Percentiles rank a stretch among this genome's conserved stretches.
phyloP scores from a whole-genome alignment of 1,284 basidiomycete genomes.

The Puccinia hordei region DNA sequence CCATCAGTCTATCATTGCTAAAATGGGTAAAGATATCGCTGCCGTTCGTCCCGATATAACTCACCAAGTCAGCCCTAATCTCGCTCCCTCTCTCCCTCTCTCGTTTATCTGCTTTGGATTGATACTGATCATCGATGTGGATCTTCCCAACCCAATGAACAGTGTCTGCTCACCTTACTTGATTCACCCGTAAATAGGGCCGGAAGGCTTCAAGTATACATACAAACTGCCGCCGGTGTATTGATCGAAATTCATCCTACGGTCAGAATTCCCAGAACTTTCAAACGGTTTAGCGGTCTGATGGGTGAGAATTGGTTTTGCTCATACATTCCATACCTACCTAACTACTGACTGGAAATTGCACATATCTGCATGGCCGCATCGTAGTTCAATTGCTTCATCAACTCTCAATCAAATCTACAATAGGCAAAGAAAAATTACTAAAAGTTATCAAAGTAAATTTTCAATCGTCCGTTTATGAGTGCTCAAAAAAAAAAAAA shows the following conservation, averaged over 20 bases:
- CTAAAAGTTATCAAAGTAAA: constrained; percentile 88
- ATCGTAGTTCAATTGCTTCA: constrained; percentile 88
- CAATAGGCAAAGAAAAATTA: constrained; percentile 94
- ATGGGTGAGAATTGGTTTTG: constrained; percentile 73
- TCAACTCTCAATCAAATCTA: constrained; percentile 89
- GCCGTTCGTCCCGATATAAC: constrained; percentile 98
- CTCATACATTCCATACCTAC: not conserved
- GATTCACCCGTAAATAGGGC: constrained; percentile 99
- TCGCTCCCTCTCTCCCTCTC: not conserved
- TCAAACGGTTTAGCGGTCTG: constrained; percentile 96
- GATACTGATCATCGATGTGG: not conserved
- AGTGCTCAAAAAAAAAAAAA: constrained; percentile 14
- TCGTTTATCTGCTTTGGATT: not conserved
- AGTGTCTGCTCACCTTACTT: constrained; percentile 93
- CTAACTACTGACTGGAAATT: constrained; percentile 2
- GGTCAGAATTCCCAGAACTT: constrained; percentile 94
- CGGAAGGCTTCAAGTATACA: constrained; percentile 93
- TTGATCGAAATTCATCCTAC: constrained; percentile 98
- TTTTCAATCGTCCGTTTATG: constrained; percentile 41
- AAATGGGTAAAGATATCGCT: constrained; percentile 95
- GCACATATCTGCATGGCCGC: constrained; percentile 27
- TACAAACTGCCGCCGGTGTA: constrained; percentile 94
- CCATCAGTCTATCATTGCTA: constrained; percentile 96
- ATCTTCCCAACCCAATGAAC: not conserved
- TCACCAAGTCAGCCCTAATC: constrained; percentile 74